Base-by-base conservation (phyloP, 2,329 filamentous ascomycete species). In the Ascochyta lentis region DNA sequence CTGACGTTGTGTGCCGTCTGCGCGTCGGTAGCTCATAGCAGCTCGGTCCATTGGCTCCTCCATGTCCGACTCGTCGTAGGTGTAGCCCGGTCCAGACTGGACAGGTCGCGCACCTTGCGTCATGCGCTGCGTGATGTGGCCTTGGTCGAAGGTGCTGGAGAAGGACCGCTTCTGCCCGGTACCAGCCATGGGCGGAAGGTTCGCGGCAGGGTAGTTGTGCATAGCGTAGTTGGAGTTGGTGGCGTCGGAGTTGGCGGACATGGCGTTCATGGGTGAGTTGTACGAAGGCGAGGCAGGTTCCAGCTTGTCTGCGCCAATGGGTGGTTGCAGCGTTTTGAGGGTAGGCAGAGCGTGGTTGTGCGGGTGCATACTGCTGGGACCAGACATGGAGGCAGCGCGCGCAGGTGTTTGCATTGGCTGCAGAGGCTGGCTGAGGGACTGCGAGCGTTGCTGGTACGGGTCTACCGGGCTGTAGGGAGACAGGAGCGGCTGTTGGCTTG, bases 231-330 rank as follows among this genome's bases (percentile, higher is more conserved):
- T 66, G 22, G 68, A 63, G 47, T 58, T 56, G 6, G 66, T 59
- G 2, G 58, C 53, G 38, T 76, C 72, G 4, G 73, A 73, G 19
- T 66, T 69, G 24, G 68, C 71, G 48, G 72, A 75, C 64, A 74
- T 69, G 43, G 61, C 67, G 51, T 68, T 66, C 47, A 69, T 73
- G 50, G 72, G 74, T 16, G 73, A 75, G 27, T 73, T 68, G 46
- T 77, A 78, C n/a, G 73, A 69, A 0, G 79, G 79, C n/a, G 79
- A 80, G 4, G 76, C 69, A 5, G 78, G 76, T 51, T 81, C 79
- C 37, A 78, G 59, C 54, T 76, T 77, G 4, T 77, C 68, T 22
- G 57, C 56, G 46, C 54, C 61, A 2, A 65, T 65, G 27, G 66
- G 69, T 2, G 73, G 68, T 37, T 76, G 71, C 52, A 78, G 58